Evolutionary conservation across 208 protist species (phyloP).

Genomic region (Leishmania tarentolae): DNA sequence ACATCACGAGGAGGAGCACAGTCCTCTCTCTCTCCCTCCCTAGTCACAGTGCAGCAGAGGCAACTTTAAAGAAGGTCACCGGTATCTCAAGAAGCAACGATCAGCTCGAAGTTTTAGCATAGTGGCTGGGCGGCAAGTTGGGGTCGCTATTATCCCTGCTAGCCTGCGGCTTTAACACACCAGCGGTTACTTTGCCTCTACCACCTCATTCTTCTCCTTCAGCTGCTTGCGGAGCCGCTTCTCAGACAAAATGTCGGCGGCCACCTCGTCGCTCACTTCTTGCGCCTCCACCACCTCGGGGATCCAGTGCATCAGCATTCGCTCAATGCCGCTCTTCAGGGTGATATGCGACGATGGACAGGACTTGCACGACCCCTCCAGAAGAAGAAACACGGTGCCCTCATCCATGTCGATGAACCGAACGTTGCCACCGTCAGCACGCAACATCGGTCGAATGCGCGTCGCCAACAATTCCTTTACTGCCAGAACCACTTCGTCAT

Average conservation of each 20-base stretch:
- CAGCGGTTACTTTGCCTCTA: constrained; percentile 23
- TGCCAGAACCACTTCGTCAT: constrained; percentile 91
- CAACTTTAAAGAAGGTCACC: background rate
- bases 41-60: background rate
- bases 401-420: constrained; percentile 93
- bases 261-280: constrained; percentile 81
- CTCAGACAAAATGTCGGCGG: constrained; percentile 71
- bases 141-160: background rate
- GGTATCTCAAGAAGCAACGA: no score
- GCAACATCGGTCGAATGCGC: constrained; percentile 89
- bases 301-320: constrained; percentile 95
- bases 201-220: constrained; percentile 42
- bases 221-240: constrained; percentile 68
- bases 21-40: background rate
- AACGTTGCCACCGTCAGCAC: constrained; percentile 91
- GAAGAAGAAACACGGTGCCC: constrained; percentile 84
- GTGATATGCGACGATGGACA: constrained; percentile 90
- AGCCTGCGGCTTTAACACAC: background rate
- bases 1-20: background rate
- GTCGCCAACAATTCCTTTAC: constrained; percentile 93
- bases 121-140: background rate
- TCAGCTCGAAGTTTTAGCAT: background rate
- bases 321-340: constrained; percentile 92
- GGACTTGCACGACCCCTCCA: constrained; percentile 89
- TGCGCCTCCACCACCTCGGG: constrained; percentile 91